A percentile compares a stretch with the other conserved stretches of the same genome.
phyloP scores from a whole-genome alignment of 2,329 filamentous ascomycete species.

The Xylariaceae sp. region DNA sequence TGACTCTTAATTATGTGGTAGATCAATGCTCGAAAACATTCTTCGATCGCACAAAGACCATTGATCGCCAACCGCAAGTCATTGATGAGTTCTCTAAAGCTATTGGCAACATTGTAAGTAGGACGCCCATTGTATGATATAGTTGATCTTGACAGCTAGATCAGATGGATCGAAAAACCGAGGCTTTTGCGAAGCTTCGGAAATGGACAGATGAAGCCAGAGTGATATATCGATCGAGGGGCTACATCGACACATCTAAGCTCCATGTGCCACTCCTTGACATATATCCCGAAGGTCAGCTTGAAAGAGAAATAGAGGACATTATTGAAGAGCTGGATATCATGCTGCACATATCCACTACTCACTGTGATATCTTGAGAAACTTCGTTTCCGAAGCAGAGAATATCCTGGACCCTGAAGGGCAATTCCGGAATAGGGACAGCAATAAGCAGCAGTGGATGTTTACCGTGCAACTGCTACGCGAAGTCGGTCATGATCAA shows the following conservation, averaged over 20 bases:
- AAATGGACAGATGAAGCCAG: constrained; percentile 39
- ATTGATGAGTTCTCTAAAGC: constrained; percentile 49
- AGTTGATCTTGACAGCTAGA: neutral
- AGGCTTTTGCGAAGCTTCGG: constrained; percentile 47
- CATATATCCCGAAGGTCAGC: constrained; percentile 48
- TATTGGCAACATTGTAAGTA: constrained; percentile 49
- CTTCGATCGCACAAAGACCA: constrained; percentile 46
- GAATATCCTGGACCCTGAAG: constrained; percentile 29
- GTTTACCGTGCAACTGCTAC: too few relatives aligned
- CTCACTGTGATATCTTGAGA: constrained; percentile 42
- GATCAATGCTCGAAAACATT: constrained; percentile 48
- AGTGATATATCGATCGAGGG: constrained; percentile 27
- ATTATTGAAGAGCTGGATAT: constrained; percentile 55
- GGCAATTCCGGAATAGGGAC: constrained; percentile 26
- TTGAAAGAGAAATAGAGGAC: constrained; percentile 52
- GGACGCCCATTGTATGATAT: too few relatives aligned
- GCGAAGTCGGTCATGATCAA: too few relatives aligned
- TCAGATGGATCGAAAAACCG: constrained; percentile 46
- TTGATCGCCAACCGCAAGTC: constrained; percentile 44
- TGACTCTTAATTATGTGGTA: too few relatives aligned
- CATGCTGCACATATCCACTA: constrained; percentile 47
- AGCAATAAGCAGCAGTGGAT: too few relatives aligned
- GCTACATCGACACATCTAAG: constrained; percentile 30
- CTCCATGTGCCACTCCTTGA: constrained; percentile 43
- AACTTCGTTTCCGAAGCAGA: constrained; percentile 34